Percentiles rank a stretch among this genome's conserved stretches.
Conservation (phyloP, 805 yeast genomes). For the Kluyveromyces dobzhanskii region DNA sequence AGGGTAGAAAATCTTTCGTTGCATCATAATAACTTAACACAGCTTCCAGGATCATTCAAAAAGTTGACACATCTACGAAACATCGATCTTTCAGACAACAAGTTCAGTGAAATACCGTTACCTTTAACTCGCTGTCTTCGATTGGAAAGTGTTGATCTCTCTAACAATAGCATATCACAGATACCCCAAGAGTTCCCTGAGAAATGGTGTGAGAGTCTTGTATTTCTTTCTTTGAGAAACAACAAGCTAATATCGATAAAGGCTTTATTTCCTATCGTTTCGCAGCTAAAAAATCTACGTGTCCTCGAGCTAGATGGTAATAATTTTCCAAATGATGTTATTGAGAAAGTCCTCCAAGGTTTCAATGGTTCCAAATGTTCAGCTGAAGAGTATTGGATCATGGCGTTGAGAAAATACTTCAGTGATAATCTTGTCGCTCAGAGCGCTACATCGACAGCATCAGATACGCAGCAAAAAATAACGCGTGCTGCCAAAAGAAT, state of each 20-base stretch:
- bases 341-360: conserved; percentile 25
- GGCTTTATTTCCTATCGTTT: conserved; percentile 44
- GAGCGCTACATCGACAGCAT: conserved; percentile 1
- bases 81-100: conserved; percentile 59
- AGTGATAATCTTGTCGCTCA: conserved; percentile 10
- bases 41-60: conserved; percentile 41
- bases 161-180: conserved; percentile 42
- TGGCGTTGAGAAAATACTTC: conserved; percentile 24
- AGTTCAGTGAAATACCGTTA: conserved; percentile 45
- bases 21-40: conserved; percentile 40
- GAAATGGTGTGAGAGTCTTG: conserved; percentile 36
- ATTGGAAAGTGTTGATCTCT: conserved; percentile 59
- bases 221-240: conserved; percentile 52
- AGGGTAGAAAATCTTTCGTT: conserved; percentile 44
- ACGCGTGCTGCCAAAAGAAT: conserved; percentile 66
- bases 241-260: conserved; percentile 40
- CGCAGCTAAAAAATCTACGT: conserved; percentile 43
- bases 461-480: conserved; percentile 16
- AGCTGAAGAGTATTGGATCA: conserved; percentile 31
- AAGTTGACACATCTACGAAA: conserved; percentile 42
- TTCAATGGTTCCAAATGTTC: conserved; percentile 25
- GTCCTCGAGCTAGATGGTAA: conserved; percentile 56
- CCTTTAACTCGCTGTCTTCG: conserved; percentile 31
- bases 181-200: conserved; percentile 39
- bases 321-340: conserved; percentile 44